phyloP scores from a whole-genome alignment of 352 stramenopile species.

The Globisporangium paddicum region DNA sequence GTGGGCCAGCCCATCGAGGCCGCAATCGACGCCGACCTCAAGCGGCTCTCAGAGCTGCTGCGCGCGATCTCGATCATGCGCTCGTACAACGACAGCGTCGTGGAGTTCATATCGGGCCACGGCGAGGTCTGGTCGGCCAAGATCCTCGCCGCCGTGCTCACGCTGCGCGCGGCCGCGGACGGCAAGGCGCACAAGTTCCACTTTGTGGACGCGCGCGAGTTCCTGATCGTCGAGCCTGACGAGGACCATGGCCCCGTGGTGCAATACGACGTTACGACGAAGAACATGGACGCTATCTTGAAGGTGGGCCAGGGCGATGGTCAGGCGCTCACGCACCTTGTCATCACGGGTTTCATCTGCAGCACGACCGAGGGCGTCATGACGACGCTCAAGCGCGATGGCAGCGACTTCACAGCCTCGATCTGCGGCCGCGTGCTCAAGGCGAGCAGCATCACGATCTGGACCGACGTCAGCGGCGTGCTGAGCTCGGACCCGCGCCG shows the following conservation, averaged over 20 bases:
- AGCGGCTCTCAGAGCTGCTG: conserved; percentile 73
- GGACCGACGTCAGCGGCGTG: conserved; percentile 97
- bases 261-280: conserved; percentile 65
- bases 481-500: conserved; percentile 92
- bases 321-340: conserved; percentile 65
- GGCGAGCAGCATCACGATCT: conserved; percentile 93
- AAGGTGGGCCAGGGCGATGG: conserved; percentile 26
- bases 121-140: conserved; percentile 95
- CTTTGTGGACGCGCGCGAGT: conserved; percentile 92
- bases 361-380: conserved; percentile 93
- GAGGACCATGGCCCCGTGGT: conserved; percentile 74
- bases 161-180: conserved; percentile 29
- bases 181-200: conserved; percentile 68
- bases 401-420: conserved; percentile 96
- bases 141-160: conserved; percentile 84
- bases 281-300: conserved; percentile 58
- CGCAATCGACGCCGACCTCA: conserved; percentile 59
- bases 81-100: conserved; percentile 77
- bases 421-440: conserved; percentile 94
- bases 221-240: conserved; percentile 77
- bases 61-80: conserved; percentile 88
- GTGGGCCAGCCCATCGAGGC: conserved; percentile 52
- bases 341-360: conserved; percentile 97
- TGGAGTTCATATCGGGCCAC: conserved; percentile 94
- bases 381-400: conserved; percentile 95